Conservation (phyloP, 2,329 filamentous ascomycete species). For the Rhexocercosporidium sp. region DNA sequence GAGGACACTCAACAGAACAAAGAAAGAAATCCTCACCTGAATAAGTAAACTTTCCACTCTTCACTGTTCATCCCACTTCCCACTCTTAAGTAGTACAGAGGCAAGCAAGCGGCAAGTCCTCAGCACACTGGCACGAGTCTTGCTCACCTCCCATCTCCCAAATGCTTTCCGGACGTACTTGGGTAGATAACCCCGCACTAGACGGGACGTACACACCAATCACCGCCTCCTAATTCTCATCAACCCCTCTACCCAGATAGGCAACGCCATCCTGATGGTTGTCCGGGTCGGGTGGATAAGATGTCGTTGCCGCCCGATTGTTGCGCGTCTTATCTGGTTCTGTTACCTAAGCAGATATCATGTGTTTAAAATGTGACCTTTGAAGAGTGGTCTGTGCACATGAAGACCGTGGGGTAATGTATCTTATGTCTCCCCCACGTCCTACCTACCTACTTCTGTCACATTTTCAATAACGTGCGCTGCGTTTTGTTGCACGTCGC, state of each 20-base stretch:
- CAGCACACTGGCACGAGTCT: not conserved
- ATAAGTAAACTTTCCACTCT: not conserved
- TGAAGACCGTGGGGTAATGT: no score
- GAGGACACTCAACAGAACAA: not conserved
- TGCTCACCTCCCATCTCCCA: not conserved
- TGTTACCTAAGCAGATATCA: not conserved
- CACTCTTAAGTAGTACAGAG: not conserved
- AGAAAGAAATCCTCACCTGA: not conserved
- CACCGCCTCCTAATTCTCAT: not conserved
- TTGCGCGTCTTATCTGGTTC: not conserved
- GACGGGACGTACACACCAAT: not conserved
- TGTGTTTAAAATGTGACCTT: not conserved
- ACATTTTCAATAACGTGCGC: no score
- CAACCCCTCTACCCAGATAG: constrained; percentile 4
- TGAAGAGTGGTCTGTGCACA: not conserved
- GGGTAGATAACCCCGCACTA: not conserved
- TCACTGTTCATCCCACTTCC: not conserved
- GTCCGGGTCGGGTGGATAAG: not conserved
- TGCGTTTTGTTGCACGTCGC: no score
- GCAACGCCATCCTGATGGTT: not conserved
- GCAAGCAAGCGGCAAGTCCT: not conserved
- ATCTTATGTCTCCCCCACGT: no score
- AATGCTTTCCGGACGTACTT: no score
- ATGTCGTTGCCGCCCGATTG: not conserved
- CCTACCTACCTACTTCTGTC: no score